These are phyloP conservation scores for Jatropha multifida DNA, from an alignment of 441 rosid genomes.

Conservation along the genomic window DNA sequence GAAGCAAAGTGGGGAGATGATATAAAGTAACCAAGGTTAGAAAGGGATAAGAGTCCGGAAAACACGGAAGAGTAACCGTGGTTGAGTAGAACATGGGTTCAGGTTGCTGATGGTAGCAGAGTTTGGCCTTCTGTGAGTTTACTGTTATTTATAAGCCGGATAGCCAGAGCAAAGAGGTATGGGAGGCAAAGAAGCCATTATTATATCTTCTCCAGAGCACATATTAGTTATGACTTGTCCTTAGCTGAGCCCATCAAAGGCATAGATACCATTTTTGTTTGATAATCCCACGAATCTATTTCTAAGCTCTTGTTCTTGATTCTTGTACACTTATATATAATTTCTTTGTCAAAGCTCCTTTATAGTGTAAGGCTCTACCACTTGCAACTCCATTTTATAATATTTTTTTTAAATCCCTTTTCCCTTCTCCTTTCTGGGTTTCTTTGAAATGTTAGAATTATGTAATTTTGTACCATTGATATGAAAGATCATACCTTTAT, in stretches of 20 bases:
- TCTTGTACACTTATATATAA: not conserved
- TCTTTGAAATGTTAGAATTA: conserved; percentile 13
- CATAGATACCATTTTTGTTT: not conserved
- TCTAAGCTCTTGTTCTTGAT: conserved; percentile 11
- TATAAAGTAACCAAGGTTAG: conserved; percentile 73
- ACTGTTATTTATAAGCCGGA: conserved; percentile 19
- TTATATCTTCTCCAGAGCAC: not conserved
- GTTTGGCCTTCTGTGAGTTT: conserved; percentile 10
- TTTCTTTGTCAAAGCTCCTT: not conserved
- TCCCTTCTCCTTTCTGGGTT: conserved; percentile 12
- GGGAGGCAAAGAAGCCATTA: conserved; percentile 12
- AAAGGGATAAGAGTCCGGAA: conserved; percentile 16
- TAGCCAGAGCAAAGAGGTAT: not conserved
- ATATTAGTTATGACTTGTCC: not conserved
- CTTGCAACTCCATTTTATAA: conserved; percentile 2
- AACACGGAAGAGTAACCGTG: conserved; percentile 48
- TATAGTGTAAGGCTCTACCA: conserved; percentile 33
- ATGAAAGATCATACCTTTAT: not conserved
- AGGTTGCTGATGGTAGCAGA: conserved; percentile 10
- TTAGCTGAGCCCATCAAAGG: not conserved
- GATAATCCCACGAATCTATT: conserved; percentile 4
- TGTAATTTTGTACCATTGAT: not conserved
- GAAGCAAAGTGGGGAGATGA: conserved; percentile 29
- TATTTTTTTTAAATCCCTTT: not conserved
- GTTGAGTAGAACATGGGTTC: conserved; percentile 37